Evolutionary conservation across 1,284 basidiomycete genomes (phyloP), one percentile per base, ranked within the genome.

Genomic region (Trichosporon inkin): DNA sequence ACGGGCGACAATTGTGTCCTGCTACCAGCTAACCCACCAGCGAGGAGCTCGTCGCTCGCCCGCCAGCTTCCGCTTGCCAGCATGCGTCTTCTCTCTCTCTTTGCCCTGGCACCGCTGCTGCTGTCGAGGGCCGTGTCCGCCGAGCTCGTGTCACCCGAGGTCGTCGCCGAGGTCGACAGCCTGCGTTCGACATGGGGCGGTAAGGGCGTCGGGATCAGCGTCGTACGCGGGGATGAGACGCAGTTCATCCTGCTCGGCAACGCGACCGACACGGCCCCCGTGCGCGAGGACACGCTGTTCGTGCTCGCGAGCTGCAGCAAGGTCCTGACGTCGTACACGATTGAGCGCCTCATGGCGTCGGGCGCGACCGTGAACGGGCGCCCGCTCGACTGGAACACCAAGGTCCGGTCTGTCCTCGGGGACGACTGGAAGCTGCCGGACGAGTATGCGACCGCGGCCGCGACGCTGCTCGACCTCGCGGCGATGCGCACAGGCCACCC

Each of bases 361-460:
- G 6, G 7, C 16, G 24, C n/a, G 14, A 28, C 28, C 22, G 44
- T 16, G 17, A 37, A 70, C 2, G 67, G 68, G 10, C 54, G 58
- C 1, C 37, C n/a, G 7, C 63, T 81, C 22, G 63, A 61, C 19
- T 80, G 78, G 78, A 38, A 75, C 22, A 81, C 81, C 7, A 81
- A 80, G 64, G 57, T 82, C 20, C 71, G 70, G 20, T 78, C 79
- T 38, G 41, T 81, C 8, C 65, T 82, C 14, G 76, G 68, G 5
- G 79, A 79, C 0, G 76, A 68, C 2, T 82, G 80, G 80, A 60
- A 69, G 34, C 67, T 81, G 5, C 57, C 61, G 54, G 81, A 82
- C 57, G 53, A 65, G 35, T 78, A 77, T 67, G 77, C 78, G 1
- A 70, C 59, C 22, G 67, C 71, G 32, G 75, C 79, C 57, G 70